Evolutionary conservation across 768 basidiomycete species (phyloP), one percentile per base, ranked within the genome.

Genomic region (Leccinellum rugosiceps): DNA sequence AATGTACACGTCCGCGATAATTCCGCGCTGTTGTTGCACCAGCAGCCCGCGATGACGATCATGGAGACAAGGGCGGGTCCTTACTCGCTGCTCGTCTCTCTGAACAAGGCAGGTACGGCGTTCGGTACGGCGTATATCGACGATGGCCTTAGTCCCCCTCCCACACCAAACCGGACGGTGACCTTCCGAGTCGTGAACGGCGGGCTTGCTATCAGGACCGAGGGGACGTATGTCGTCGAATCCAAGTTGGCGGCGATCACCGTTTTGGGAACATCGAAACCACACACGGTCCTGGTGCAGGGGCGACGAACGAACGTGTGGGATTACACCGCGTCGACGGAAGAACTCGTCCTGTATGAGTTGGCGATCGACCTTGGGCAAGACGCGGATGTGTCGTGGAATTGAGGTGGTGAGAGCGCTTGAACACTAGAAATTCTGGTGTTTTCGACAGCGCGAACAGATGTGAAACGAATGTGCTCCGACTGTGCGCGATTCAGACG

Each of bases 1-100:
- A 85, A 85, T 59, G 84, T 90, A 15, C 87, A 90, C 65, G 69
- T 91, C 55, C 82, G 88, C 14, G 83, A 84, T 59, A 82, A 84
- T 19, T 76, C 84, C 19, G 83, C 81, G 11, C 64, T 90, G 23
- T 77, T 90, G 13, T 68, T 88, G 32, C 83, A 90, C 65, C 72
- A 78, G 6, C 58, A 74, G 50, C 85, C 88, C 1, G 83, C 71
- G 6, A 88, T 88, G 65, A 90, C 87, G 1, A 78, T 82, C 56
- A 75, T 78, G 45, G 86, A 87, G 65, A 89, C 87, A 1, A 76
- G 80, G 4, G 74, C 77, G 43, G 80, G 81, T 0, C 82, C 85
- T 1, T 89, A 81, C 66, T 76, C 80, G 4, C 73, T 90, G 9
- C 76, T 90, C 34, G 76, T 88, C 7, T 81, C 84, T 2, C 78